Evolutionary conservation across 148 eudicot genomes (phyloP), one percentile per base, ranked within the genome.

Genomic region (Camellia japonica): DNA sequence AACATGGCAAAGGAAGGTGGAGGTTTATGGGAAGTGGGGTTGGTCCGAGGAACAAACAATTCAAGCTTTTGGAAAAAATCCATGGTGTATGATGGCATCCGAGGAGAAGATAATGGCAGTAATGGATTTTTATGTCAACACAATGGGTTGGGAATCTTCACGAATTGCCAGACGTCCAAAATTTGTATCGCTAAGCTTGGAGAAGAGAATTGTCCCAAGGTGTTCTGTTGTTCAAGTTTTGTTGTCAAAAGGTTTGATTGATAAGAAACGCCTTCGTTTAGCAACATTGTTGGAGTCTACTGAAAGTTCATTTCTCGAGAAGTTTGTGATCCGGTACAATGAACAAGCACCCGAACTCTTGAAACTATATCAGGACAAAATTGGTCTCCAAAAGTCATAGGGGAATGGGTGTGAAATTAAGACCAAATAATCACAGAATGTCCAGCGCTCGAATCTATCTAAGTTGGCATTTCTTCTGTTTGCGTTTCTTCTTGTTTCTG

Each of bases 121-220:
- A 7, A 75, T 83, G 83, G 68, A 55, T 54, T 83, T 80, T 83
- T 72, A 62, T 65, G 77, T 83, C 19, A 80, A 83, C 8, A 58
- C 67, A n/a, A 62, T 80, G 78, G 78, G 83, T 19, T 72, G 69
- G 20, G 41, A 76, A 4, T 56, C 73, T 47, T 46, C 18, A 1
- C 3, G 5, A 9, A 46, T 80, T 56, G 66, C 51, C 4, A 42
- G 13, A 8, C 13, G 52, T 18, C 86, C 86, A 4, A 11, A 20
- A 3, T 19, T 80, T 14, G 3, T 83, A 11, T 1, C 7, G 7
- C 61, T 46, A 12, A 83, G 78, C 71, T 41, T 83, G 20, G 78
- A 76, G 47, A 83, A 58, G 51, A 75, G 86, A 71, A 83, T 76
- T 38, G 55, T 52, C 20, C 86, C 86, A 2, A 76, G 86, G 83